Conservation (phyloP, 2,329 filamentous ascomycete species). For the Aspergillus transmontanensis region DNA sequence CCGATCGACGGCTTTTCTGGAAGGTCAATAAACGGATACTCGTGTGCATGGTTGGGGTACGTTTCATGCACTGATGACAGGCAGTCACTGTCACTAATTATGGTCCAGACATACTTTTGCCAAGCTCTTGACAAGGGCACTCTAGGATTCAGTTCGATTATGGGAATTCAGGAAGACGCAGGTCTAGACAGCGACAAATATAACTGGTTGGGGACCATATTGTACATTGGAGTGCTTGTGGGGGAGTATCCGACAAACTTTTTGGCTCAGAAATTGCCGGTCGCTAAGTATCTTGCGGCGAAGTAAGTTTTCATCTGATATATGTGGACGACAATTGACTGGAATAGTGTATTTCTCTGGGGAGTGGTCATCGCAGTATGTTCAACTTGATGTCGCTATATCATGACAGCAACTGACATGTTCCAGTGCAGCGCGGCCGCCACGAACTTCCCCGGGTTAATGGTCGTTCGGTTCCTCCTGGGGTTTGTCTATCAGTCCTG, state of each 20-base stretch:
- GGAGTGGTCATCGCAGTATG: slow-evolving; percentile 47
- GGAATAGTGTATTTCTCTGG: slow-evolving; percentile 50
- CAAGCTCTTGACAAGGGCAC: slow-evolving; percentile 27
- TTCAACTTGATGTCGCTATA: slow-evolving; percentile 31
- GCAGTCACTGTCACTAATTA: not conserved
- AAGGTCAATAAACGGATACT: slow-evolving; percentile 20
- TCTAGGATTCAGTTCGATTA: slow-evolving; percentile 26
- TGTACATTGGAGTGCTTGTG: slow-evolving; percentile 54
- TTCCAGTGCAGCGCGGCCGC: slow-evolving; percentile 29
- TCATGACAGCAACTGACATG: not conserved
- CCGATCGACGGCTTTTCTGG: slow-evolving; percentile 21
- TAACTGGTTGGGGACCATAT: slow-evolving; percentile 51
- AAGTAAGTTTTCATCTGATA: slow-evolving; percentile 28
- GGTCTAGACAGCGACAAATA: slow-evolving; percentile 43
- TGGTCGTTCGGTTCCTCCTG: slow-evolving; percentile 16
- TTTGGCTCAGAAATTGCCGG: slow-evolving; percentile 51
- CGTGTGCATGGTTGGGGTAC: not conserved
- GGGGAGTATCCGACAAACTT: slow-evolving; percentile 56
- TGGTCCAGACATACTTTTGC: slow-evolving; percentile 21
- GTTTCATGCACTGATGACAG: not conserved
- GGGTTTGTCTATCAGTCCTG: slow-evolving; percentile 8
- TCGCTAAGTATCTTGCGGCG: slow-evolving; percentile 51
- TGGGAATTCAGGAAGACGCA: slow-evolving; percentile 29
- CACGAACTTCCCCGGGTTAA: slow-evolving; percentile 42
- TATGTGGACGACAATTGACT: not conserved